Conservation (phyloP, 345 rosid species). For the Erucastrum elatum region DNA sequence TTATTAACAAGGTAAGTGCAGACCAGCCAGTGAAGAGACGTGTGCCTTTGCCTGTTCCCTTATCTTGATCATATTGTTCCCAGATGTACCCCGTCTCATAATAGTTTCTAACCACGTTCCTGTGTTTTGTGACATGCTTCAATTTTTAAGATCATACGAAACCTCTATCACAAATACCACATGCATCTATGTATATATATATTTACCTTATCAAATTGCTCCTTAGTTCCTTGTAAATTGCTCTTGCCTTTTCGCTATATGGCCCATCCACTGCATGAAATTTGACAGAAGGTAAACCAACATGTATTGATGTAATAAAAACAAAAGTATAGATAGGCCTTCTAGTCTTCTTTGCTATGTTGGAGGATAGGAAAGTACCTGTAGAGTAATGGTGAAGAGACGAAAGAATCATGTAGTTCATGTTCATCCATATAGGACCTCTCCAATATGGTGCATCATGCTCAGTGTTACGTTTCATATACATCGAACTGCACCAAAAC, state of each 20-base stretch:
- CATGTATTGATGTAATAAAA: neutral
- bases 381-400: slow-evolving; percentile 77
- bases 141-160: slow-evolving; percentile 4
- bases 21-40: slow-evolving; percentile 96
- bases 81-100: slow-evolving; percentile 76
- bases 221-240: slow-evolving; percentile 65
- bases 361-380: slow-evolving; percentile 48
- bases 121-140: slow-evolving; percentile 38
- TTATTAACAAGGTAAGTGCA: slow-evolving; percentile 67
- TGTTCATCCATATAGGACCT: slow-evolving; percentile 96
- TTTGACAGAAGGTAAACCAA: neutral
- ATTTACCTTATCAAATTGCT: slow-evolving; percentile 73
- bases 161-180: slow-evolving; percentile 3
- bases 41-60: slow-evolving; percentile 77
- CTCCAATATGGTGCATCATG: slow-evolving; percentile 99
- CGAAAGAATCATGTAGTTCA: slow-evolving; percentile 89
- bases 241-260: slow-evolving; percentile 61
- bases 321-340: neutral
- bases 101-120: slow-evolving; percentile 79
- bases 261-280: slow-evolving; percentile 75
- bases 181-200: neutral
- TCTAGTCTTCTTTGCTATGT: neutral
- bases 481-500: slow-evolving; percentile 57
- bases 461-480: slow-evolving; percentile 97
- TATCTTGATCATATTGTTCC: slow-evolving; percentile 94